Percentiles rank a stretch among this genome's conserved stretches.
Evolutionary conservation across 495 filamentous ascomycete species (phyloP).

Genomic region (Antarctomyces pellizariae): DNA sequence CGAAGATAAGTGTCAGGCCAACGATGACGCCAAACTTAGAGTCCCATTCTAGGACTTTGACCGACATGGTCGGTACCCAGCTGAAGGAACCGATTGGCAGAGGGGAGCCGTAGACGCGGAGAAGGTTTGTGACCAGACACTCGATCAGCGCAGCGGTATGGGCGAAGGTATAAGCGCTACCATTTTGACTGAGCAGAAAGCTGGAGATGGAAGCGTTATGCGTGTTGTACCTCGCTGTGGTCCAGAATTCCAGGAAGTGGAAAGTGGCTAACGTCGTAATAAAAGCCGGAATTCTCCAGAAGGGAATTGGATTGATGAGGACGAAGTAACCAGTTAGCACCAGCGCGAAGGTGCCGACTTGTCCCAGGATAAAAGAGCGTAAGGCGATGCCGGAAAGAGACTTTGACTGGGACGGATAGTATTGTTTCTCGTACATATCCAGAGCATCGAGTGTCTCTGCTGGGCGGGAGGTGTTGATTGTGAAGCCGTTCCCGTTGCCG

Average conservation of each 20-base stretch:
- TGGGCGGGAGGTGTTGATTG: background rate
- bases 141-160: conserved; percentile 53
- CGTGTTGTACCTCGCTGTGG: conserved; percentile 67
- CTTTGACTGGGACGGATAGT: conserved; percentile 29
- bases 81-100: too few relatives aligned
- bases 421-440: conserved; percentile 13
- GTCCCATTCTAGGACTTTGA: conserved; percentile 1
- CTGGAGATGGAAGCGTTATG: conserved; percentile 39
- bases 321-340: conserved; percentile 19
- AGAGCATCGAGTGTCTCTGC: conserved; percentile 8
- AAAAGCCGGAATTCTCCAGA: conserved; percentile 79
- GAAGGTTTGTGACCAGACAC: conserved; percentile 31
- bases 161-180: conserved; percentile 62
- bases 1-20: conserved; percentile 36
- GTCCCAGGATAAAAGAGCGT: conserved; percentile 33
- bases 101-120: conserved; percentile 12
- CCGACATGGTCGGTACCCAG: conserved; percentile 3
- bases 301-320: conserved; percentile 17
- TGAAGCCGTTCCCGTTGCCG: too few relatives aligned
- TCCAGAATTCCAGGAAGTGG: conserved; percentile 92
- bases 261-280: conserved; percentile 50
- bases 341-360: conserved; percentile 19
- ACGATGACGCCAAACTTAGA: conserved; percentile 12
- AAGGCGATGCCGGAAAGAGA: conserved; percentile 61
- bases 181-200: conserved; percentile 74